Percentiles rank a stretch among this genome's conserved stretches.
phyloP scores from a whole-genome alignment of 768 basidiomycete species.

The Russula ochroleuca region DNA sequence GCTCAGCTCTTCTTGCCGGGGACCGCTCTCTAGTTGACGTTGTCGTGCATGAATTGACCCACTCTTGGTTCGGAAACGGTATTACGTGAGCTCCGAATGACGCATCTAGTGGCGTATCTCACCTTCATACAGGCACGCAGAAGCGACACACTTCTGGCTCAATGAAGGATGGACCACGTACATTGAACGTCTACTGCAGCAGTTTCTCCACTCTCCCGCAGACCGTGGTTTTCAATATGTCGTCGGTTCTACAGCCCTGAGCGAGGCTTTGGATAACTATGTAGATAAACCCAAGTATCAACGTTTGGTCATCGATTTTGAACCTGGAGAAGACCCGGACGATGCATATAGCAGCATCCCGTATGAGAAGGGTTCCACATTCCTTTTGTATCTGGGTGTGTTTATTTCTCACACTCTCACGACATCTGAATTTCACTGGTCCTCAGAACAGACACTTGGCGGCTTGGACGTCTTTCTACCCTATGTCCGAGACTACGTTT shows the following conservation, averaged over 20 bases:
- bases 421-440: not conserved
- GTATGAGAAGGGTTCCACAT: slow-evolving; percentile 87
- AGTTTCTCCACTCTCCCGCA: slow-evolving; percentile 64
- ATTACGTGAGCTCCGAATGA: slow-evolving; percentile 50
- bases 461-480: slow-evolving; percentile 81
- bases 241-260: slow-evolving; percentile 66
- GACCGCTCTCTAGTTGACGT: slow-evolving; percentile 86
- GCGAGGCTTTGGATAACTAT: slow-evolving; percentile 65
- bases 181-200: slow-evolving; percentile 75
- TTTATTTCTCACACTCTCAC: not conserved
- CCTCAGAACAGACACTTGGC: slow-evolving; percentile 64
- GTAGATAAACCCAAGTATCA: slow-evolving; percentile 66
- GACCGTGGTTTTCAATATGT: slow-evolving; percentile 78
- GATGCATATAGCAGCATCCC: slow-evolving; percentile 72
- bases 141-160: slow-evolving; percentile 81
- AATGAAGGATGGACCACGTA: slow-evolving; percentile 96
- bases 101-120: not conserved
- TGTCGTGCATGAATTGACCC: slow-evolving; percentile 79
- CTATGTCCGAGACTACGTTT: slow-evolving; percentile 78
- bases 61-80: slow-evolving; percentile 93
- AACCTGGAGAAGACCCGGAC: slow-evolving; percentile 70
- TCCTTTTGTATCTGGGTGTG: slow-evolving; percentile 78
- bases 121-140: slow-evolving; percentile 46
- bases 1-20: slow-evolving; percentile 71
- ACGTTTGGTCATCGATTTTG: slow-evolving; percentile 71